A percentile compares a stretch with the other conserved stretches of the same genome.
These are phyloP conservation scores for Botrytis byssoidea DNA, from an alignment of 2,329 filamentous ascomycete species.

Conservation along the genomic window DNA sequence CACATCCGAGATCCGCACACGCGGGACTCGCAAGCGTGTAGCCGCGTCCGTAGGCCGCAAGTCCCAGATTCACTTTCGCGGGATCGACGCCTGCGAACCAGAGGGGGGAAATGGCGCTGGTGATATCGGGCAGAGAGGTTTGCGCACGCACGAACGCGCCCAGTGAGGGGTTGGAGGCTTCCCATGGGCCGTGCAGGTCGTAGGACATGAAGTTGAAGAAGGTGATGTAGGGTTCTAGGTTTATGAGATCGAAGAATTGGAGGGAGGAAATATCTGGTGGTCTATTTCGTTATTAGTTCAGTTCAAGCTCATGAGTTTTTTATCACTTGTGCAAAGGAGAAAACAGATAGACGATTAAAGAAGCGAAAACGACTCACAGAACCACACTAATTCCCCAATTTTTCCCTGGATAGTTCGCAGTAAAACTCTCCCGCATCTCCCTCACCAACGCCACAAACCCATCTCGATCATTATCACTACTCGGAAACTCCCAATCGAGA, in stretches of 20 bases:
- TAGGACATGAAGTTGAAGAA: slow-evolving; percentile 42
- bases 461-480: slow-evolving; percentile 38
- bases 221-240: slow-evolving; percentile 34
- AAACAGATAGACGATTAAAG: too few relatives aligned
- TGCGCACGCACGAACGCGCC: slow-evolving; percentile 42
- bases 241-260: slow-evolving; percentile 36
- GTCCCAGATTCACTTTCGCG: slow-evolving; percentile 47
- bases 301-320: too few relatives aligned
- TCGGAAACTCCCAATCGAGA: slow-evolving; percentile 50
- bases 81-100: slow-evolving; percentile 45
- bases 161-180: slow-evolving; percentile 36
- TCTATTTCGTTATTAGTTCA: slow-evolving; percentile 25
- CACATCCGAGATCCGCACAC: slow-evolving; percentile 34
- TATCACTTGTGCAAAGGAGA: too few relatives aligned
- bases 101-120: slow-evolving; percentile 40
- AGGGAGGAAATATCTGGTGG: slow-evolving; percentile 38
- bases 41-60: slow-evolving; percentile 49
- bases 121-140: slow-evolving; percentile 46
- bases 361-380: slow-evolving; percentile 30
- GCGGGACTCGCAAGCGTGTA: slow-evolving; percentile 40
- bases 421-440: slow-evolving; percentile 39
- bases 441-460: slow-evolving; percentile 40
- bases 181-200: slow-evolving; percentile 46
- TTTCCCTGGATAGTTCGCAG: slow-evolving; percentile 34
- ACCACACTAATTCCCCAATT: slow-evolving; percentile 43